A percentile compares a stretch with the other conserved stretches of the same genome.
These are phyloP conservation scores for Viola pubescens DNA, from an alignment of 441 rosid species.

Conservation along the genomic window DNA sequence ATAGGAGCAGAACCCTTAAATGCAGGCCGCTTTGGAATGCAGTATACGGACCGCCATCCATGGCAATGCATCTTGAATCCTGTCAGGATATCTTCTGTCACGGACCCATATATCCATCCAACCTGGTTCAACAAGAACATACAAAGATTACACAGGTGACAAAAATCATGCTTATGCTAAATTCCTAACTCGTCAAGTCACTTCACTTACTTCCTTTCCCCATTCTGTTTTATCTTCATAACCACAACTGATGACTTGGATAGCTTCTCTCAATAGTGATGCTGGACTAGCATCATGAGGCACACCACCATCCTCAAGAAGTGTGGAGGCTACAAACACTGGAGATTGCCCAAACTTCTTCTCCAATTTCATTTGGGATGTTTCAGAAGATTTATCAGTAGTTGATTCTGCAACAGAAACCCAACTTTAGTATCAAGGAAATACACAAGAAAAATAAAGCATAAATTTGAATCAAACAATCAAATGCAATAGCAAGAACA, in stretches of 20 bases:
- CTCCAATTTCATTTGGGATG: conserved; percentile 68
- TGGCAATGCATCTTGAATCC: conserved; percentile 99
- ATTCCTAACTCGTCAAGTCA: no score
- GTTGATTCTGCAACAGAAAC: conserved; percentile 36
- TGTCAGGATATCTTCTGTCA: conserved; percentile 93
- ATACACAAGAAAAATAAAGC: not conserved
- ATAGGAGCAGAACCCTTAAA: conserved; percentile 99
- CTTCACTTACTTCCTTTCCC: conserved; percentile 78
- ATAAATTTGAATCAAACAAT: not conserved
- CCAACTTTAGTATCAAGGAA: not conserved
- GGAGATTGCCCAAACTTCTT: conserved; percentile 92
- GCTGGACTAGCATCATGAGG: conserved; percentile 73
- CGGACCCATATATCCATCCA: conserved; percentile 99
- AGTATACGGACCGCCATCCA: conserved; percentile 97
- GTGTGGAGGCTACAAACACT: conserved; percentile 72
- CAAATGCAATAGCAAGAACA: not conserved
- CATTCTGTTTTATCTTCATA: conserved; percentile 97
- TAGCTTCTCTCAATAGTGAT: conserved; percentile 86
- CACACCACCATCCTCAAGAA: conserved; percentile 80
- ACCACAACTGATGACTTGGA: conserved; percentile 95
- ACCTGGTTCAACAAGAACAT: conserved; percentile 34
- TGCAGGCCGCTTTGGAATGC: conserved; percentile 75
- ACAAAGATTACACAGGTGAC: not conserved
- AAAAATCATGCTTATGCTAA: not conserved
- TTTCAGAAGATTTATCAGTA: conserved; percentile 47